Evolutionary conservation across 768 basidiomycete species (phyloP), one percentile per base, ranked within the genome.

Genomic region (Pulveroboletus ravenelii): DNA sequence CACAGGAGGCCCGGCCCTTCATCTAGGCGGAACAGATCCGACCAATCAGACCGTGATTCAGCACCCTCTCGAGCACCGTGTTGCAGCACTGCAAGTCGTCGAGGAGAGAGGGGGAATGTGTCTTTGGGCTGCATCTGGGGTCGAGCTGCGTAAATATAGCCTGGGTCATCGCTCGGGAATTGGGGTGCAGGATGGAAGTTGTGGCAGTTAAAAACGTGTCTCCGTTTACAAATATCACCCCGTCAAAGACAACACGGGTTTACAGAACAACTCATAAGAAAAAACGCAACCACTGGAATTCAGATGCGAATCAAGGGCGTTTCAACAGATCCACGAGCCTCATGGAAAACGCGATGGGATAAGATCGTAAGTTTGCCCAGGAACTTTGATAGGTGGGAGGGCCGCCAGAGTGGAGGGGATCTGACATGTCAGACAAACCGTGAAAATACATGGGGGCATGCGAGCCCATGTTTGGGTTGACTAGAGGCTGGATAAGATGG

Each of bases 51-150:
- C 71, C 63, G 55, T 71, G 72, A 37, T 74, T 76, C 47, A 56
- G 49, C 13, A 48, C 56, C 15, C 50, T 48, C 50, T 79, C 73
- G 63, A 53, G 67, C 18, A 65, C 3, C 72, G 70, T 1, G 60
- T 85, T 5, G 61, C 68, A 10, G 72, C 77, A 6, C 68, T 86
- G 52, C 80, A 84, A 52, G 70, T 83, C 15, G 68, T 75, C 18
- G 61, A 72, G 32, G 76, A 77, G 50, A 58, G 32, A 17, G 62
- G 61, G 13, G 75, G 72, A 3, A 50, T 70, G 37, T 71, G 67
- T 41, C 69, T 86, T n/a, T 85, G 81, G 81, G 76, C 74, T 25
- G 76, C 74, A 13, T 73, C 69, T 32, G 75, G 74, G 10, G 62
- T 67, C 2, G 64, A 73, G 15, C 53, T 85, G 42, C 74, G 72